Conservation (phyloP, 148 eudicot species). For the Rhododendron kiyosumense region DNA sequence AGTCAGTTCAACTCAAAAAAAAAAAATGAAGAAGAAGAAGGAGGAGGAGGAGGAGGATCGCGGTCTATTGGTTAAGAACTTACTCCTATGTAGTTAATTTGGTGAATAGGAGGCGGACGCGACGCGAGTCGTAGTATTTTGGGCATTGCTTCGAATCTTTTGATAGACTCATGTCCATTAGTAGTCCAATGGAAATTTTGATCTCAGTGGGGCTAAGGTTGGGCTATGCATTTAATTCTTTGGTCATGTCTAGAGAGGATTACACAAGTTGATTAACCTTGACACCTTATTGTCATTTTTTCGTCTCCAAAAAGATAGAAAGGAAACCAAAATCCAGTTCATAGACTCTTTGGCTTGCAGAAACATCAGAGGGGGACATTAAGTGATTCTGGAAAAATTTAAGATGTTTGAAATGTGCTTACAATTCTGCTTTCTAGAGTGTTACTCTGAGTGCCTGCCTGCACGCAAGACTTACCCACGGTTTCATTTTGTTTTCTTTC, state of each 20-base stretch:
- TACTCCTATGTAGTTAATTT: background rate
- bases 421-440: background rate
- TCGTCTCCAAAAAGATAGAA: too few species aligned
- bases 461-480: background rate
- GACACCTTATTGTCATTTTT: too few species aligned
- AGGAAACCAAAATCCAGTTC: background rate
- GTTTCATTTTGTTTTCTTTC: slow-evolving; percentile 1
- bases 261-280: too few species aligned
- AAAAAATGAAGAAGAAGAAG: too few species aligned
- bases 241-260: too few species aligned
- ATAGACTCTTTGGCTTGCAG: background rate
- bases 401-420: background rate
- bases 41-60: too few species aligned
- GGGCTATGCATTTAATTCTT: too few species aligned
- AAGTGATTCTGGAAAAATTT: background rate
- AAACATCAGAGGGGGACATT: background rate
- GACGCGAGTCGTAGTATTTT: background rate
- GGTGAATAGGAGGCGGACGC: background rate
- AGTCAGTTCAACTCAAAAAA: too few species aligned
- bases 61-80: background rate
- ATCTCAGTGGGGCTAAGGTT: too few species aligned
- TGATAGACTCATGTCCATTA: background rate
- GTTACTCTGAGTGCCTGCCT: background rate
- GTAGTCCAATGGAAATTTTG: too few species aligned
- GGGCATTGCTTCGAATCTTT: background rate